A percentile compares a stretch with the other conserved stretches of the same genome.
phyloP scores from a whole-genome alignment of 768 basidiomycete genomes.

The Agaricus blazei region DNA sequence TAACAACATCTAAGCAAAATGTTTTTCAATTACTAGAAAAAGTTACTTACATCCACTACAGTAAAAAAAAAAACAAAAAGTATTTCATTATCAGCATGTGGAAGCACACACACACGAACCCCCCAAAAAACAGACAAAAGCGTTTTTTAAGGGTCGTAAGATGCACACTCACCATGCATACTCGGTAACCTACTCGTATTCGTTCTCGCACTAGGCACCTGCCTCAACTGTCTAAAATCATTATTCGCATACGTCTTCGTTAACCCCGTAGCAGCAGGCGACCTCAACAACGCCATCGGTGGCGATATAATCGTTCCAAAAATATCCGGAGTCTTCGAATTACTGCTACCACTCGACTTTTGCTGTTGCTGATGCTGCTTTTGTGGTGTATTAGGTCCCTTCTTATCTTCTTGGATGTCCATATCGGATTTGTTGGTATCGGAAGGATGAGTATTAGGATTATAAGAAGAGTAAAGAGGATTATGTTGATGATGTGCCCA shows the following conservation, averaged over 20 bases:
- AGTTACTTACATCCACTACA: slow-evolving; percentile 1
- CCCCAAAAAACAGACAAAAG: not conserved
- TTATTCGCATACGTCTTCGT: slow-evolving; percentile 81
- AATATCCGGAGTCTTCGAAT: slow-evolving; percentile 50
- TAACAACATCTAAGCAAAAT: not conserved
- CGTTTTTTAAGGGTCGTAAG: not conserved
- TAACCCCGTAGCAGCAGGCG: slow-evolving; percentile 68
- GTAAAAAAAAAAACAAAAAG: not conserved
- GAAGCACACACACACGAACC: too few species aligned
- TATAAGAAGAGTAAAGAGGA: not conserved
- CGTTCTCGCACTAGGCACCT: slow-evolving; percentile 61
- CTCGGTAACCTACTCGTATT: slow-evolving; percentile 87
- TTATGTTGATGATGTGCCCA: not conserved
- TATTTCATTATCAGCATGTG: too few species aligned
- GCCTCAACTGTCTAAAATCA: slow-evolving; percentile 75
- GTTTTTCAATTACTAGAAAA: too few species aligned
- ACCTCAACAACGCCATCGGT: slow-evolving; percentile 62
- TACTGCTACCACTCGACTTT: slow-evolving; percentile 45
- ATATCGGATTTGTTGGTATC: too few species aligned
- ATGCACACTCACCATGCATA: slow-evolving; percentile 54
- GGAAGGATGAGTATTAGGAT: too few species aligned
- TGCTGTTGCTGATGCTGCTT: slow-evolving; percentile 2
- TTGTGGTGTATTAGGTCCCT: not conserved
- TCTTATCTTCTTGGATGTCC: too few species aligned
- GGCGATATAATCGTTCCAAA: slow-evolving; percentile 67